Percentiles rank a stretch among this genome's conserved stretches.
Evolutionary conservation across 306 rosid species (phyloP).

Genomic region (Prunus fruticosa): DNA sequence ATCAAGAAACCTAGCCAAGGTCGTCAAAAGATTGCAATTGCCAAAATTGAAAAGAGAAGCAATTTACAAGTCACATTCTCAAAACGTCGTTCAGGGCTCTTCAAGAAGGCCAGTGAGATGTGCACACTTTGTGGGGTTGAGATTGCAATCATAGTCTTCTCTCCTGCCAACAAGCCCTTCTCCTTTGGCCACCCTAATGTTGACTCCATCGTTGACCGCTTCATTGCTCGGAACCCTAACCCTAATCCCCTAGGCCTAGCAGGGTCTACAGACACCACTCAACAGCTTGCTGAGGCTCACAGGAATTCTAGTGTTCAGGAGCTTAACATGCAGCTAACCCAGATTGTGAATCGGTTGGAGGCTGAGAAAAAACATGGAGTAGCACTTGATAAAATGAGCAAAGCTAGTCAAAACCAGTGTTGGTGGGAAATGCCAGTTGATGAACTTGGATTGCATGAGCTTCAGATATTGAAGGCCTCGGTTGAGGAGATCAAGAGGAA

Average conservation of each 20-base stretch:
- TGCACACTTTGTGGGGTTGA: conserved; percentile 71
- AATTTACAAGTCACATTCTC: conserved; percentile 70
- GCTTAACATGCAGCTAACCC: conserved; percentile 45
- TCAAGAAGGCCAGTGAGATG: conserved; percentile 72
- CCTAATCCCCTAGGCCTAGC: not conserved
- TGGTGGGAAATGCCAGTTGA: conserved; percentile 64
- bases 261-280: not conserved
- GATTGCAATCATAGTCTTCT: conserved; percentile 57
- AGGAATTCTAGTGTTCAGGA: conserved; percentile 31
- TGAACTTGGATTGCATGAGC: conserved; percentile 41
- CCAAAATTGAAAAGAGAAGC: conserved; percentile 53
- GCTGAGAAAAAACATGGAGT: conserved; percentile 51
- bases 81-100: conserved; percentile 60
- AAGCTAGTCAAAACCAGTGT: conserved; percentile 30
- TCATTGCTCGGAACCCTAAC: conserved; percentile 25
- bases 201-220: conserved; percentile 49
- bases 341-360: conserved; percentile 40
- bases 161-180: conserved; percentile 62
- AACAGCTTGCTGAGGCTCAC: conserved; percentile 12
- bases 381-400: conserved; percentile 40
- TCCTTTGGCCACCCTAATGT: conserved; percentile 63
- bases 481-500: conserved; percentile 56
- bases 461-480: conserved; percentile 34
- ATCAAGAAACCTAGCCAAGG: conserved; percentile 34
- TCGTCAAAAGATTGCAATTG: conserved; percentile 54